Evolutionary conservation across 2,329 filamentous ascomycete species (phyloP).

Genomic region (Hymenoscyphus albidus): DNA sequence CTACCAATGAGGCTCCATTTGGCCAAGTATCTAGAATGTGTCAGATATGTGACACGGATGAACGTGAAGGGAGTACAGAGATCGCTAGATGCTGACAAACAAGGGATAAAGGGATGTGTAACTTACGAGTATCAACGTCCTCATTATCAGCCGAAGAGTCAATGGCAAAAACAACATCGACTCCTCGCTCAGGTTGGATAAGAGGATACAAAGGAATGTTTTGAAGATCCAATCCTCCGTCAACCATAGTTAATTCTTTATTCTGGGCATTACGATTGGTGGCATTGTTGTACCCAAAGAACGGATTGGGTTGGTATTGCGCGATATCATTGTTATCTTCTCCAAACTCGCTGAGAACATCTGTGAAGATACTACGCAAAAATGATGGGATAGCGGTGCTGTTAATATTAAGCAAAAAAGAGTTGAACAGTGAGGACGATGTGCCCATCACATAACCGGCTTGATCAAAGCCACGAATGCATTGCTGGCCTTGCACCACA

Average conservation of each 20-base stretch:
- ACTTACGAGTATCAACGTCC: conserved; percentile 28
- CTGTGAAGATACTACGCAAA: conserved; percentile 47
- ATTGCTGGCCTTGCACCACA: conserved; percentile 53
- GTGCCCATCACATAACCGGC: conserved; percentile 82
- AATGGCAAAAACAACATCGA: conserved; percentile 79
- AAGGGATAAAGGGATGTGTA: neutral
- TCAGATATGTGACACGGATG: neutral
- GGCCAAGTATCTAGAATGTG: conserved; percentile 55
- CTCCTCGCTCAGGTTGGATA: conserved; percentile 65
- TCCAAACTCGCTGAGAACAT: conserved; percentile 54
- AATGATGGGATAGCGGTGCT: conserved; percentile 48
- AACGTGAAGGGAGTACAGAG: neutral
- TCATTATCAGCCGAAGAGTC: conserved; percentile 71
- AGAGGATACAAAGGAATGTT: conserved; percentile 77
- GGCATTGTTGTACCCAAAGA: conserved; percentile 59
- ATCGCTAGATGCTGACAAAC: neutral
- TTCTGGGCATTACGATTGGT: conserved; percentile 54
- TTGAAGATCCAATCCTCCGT: conserved; percentile 73
- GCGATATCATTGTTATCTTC: conserved; percentile 67
- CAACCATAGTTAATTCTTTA: conserved; percentile 63
- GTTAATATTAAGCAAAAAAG: conserved; percentile 64
- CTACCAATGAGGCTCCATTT: conserved; percentile 70
- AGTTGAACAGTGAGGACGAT: conserved; percentile 80
- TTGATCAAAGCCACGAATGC: conserved; percentile 79
- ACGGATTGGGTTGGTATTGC: conserved; percentile 71